phyloP scores from a whole-genome alignment of 2,329 filamentous ascomycete genomes.

The Clonostachys rhizophaga region DNA sequence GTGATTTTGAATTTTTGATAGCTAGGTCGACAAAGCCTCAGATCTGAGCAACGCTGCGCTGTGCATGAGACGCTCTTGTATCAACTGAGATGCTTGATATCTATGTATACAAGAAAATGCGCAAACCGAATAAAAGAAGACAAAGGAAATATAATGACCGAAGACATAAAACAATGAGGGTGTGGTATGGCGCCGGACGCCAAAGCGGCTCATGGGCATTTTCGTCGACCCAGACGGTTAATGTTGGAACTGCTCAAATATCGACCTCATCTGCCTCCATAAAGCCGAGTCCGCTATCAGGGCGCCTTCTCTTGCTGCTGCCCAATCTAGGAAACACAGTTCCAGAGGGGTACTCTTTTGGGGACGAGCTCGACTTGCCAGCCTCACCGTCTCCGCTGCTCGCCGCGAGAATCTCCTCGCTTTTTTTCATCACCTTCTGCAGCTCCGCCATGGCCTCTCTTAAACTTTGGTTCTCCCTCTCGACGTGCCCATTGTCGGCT shows the following conservation, averaged over 20 bases:
- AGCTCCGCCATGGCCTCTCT: conserved; percentile 43
- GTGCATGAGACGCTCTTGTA: too few species aligned
- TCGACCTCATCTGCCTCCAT: conserved; percentile 47
- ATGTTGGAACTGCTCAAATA: conserved; percentile 9
- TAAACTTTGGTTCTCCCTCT: conserved; percentile 31
- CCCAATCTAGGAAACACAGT: conserved; percentile 17
- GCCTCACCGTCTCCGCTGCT: not conserved
- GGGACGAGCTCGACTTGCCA: not conserved
- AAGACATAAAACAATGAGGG: too few species aligned
- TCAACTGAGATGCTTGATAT: too few species aligned
- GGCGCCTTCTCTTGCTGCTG: conserved; percentile 35
- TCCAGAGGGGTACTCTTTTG: conserved; percentile 13
- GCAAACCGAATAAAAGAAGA: too few species aligned
- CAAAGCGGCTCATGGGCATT: too few species aligned
- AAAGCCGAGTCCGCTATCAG: conserved; percentile 51
- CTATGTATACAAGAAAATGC: not conserved
- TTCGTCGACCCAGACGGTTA: too few species aligned
- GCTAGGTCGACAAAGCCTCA: too few species aligned
- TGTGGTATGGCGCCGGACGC: too few species aligned
- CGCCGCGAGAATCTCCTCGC: conserved; percentile 27
- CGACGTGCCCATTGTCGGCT: conserved; percentile 36
- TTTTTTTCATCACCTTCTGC: conserved; percentile 39
- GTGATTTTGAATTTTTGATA: too few species aligned
- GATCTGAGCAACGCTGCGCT: too few species aligned
- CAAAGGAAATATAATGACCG: too few species aligned